Conservation (phyloP, 345 rosid genomes). For the Stellera chamaejasme region DNA sequence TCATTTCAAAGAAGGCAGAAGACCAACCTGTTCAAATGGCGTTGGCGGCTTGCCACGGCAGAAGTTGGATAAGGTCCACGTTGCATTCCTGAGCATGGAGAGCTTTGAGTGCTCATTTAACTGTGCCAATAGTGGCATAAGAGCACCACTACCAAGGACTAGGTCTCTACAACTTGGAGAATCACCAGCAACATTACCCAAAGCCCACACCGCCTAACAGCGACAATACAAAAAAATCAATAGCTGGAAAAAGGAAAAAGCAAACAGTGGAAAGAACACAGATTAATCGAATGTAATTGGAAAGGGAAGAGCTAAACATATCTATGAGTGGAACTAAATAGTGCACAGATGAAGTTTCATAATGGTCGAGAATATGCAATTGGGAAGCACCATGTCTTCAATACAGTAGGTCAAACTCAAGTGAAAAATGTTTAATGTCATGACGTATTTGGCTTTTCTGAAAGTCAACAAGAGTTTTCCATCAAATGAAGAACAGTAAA, state of each 20-base stretch:
- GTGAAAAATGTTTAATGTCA: not conserved
- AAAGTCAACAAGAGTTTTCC: not conserved
- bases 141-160: slow-evolving; percentile 58
- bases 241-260: not conserved
- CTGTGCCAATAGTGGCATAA: slow-evolving; percentile 58
- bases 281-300: not conserved
- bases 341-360: not conserved
- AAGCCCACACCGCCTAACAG: slow-evolving; percentile 68
- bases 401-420: not conserved
- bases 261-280: slow-evolving; percentile 2
- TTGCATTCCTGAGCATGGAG: slow-evolving; percentile 73
- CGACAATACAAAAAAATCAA: not conserved
- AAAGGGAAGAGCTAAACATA: not conserved
- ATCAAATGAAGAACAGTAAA: not conserved
- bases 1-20: slow-evolving; percentile 2
- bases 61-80: slow-evolving; percentile 70
- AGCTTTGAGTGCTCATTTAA: slow-evolving; percentile 54
- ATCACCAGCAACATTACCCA: slow-evolving; percentile 79
- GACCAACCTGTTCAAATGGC: slow-evolving; percentile 57
- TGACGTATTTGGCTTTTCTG: not conserved
- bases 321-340: not conserved
- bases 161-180: slow-evolving; percentile 68
- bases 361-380: slow-evolving; percentile 1
- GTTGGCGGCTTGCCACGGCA: slow-evolving; percentile 77
- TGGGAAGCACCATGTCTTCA: not conserved